A percentile compares a stretch with the other conserved stretches of the same genome.
phyloP scores from a whole-genome alignment of 73 alveolate species.

The Blepharisma stoltei region DNA sequence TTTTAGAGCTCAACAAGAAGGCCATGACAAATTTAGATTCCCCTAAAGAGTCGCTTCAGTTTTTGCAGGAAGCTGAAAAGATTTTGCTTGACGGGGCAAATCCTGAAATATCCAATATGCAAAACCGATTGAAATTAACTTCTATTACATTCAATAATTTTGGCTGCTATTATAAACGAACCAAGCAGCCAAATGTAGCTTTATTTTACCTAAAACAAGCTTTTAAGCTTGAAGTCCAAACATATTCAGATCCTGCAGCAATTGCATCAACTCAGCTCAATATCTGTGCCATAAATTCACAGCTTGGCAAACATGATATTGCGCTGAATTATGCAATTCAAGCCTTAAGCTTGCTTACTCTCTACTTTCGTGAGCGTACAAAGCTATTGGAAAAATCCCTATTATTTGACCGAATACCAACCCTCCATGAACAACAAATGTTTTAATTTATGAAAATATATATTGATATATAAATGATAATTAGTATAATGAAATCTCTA shows the following conservation, averaged over 20 bases:
- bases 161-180: slow-evolving; percentile 60
- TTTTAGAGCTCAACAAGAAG: slow-evolving; percentile 8
- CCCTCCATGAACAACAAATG: too few species aligned
- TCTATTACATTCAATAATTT: slow-evolving; percentile 48
- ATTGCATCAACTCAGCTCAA: slow-evolving; percentile 56
- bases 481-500: too few species aligned
- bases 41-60: not conserved
- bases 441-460: too few species aligned
- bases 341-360: not conserved
- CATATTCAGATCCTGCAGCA: slow-evolving; percentile 32
- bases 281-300: slow-evolving; percentile 50
- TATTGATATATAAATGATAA: too few species aligned
- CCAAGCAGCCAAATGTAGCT: slow-evolving; percentile 52
- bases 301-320: slow-evolving; percentile 40
- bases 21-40: slow-evolving; percentile 2
- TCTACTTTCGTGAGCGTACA: too few species aligned
- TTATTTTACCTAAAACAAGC: slow-evolving; percentile 38
- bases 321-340: slow-evolving; percentile 1
- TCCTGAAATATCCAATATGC: not conserved
- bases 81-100: not conserved
- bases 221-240: slow-evolving; percentile 30
- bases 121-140: not conserved
- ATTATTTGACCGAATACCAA: too few species aligned
- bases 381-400: too few species aligned
- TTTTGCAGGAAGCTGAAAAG: slow-evolving; percentile 26